Percentiles rank a stretch among this genome's conserved stretches.
Evolutionary conservation across 768 basidiomycete species (phyloP).

Genomic region (Termitomyces sp.): DNA sequence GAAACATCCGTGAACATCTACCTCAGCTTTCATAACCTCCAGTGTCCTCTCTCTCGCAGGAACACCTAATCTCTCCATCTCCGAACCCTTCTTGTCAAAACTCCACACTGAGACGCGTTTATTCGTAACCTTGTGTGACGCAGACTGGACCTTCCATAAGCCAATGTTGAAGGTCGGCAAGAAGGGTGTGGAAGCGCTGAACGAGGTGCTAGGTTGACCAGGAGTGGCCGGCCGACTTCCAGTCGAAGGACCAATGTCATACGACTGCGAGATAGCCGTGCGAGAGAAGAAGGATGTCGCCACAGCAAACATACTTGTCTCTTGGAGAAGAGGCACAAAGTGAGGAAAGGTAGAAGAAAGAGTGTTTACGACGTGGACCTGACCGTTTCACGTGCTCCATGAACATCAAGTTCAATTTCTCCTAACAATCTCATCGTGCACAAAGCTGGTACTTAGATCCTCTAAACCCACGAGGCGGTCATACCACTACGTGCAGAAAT

Average conservation of each 20-base stretch:
- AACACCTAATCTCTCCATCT: constrained; percentile 65
- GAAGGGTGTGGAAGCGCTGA: constrained; percentile 32
- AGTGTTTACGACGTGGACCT: not conserved
- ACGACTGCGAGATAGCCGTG: constrained; percentile 76
- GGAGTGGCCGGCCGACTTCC: constrained; percentile 47
- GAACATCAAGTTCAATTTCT: too few relatives aligned
- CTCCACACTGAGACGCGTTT: constrained; percentile 93
- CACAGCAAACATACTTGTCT: constrained; percentile 60
- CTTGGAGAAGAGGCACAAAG: not conserved
- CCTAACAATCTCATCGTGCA: not conserved
- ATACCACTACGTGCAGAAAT: not conserved
- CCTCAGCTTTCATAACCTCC: constrained; percentile 90
- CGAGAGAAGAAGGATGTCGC: constrained; percentile 80
- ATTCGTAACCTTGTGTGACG: constrained; percentile 80
- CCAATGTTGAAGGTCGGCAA: constrained; percentile 67
- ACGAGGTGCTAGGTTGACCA: constrained; percentile 24
- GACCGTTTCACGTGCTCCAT: constrained; percentile 3
- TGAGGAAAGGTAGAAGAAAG: not conserved
- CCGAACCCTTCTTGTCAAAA: constrained; percentile 75
- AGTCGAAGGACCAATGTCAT: constrained; percentile 50
- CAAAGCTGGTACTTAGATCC: not conserved
- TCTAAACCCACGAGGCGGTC: too few relatives aligned
- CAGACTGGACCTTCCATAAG: constrained; percentile 84
- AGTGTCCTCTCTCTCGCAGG: constrained; percentile 66
- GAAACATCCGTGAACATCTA: constrained; percentile 26